Evolutionary conservation across 208 protist genomes (phyloP).

Genomic region (Vickermania ingenoplastis): DNA sequence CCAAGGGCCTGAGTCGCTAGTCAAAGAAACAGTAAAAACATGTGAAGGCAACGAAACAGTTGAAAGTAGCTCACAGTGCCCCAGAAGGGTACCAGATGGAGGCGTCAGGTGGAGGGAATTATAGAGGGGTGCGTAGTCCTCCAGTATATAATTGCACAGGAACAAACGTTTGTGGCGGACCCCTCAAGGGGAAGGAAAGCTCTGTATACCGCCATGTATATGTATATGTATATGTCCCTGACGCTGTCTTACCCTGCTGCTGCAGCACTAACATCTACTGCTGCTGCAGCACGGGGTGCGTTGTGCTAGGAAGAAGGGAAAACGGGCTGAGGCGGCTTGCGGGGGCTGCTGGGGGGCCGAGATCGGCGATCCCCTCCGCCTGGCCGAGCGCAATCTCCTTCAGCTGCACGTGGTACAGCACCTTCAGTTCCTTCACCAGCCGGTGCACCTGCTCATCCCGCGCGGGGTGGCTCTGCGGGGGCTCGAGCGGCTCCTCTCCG

Average conservation of each 20-base stretch:
- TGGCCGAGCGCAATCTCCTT: conserved; percentile 2
- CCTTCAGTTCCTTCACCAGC: conserved; percentile 65
- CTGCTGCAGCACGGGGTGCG: neutral
- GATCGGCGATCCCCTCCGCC: neutral
- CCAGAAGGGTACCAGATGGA: too few species aligned
- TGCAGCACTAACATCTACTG: neutral
- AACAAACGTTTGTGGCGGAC: too few species aligned
- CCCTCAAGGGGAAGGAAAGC: too few species aligned
- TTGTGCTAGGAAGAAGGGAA: neutral
- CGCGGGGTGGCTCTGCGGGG: conserved; percentile 32
- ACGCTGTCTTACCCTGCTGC: neutral
- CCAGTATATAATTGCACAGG: too few species aligned
- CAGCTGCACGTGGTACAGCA: conserved; percentile 61
- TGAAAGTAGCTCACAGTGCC: too few species aligned
- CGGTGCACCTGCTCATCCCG: conserved; percentile 38
- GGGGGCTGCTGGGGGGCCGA: neutral
- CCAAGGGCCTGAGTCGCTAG: too few species aligned
- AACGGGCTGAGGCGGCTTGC: neutral
- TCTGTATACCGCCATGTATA: too few species aligned
- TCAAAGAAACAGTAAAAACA: too few species aligned
- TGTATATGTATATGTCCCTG: neutral
- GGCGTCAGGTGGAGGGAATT: too few species aligned
- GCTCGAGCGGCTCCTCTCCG: conserved; percentile 48
- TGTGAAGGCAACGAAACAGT: too few species aligned
- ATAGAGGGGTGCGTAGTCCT: too few species aligned